phyloP scores from a whole-genome alignment of 768 basidiomycete genomes.

The Cystofilobasidium capitatum region DNA sequence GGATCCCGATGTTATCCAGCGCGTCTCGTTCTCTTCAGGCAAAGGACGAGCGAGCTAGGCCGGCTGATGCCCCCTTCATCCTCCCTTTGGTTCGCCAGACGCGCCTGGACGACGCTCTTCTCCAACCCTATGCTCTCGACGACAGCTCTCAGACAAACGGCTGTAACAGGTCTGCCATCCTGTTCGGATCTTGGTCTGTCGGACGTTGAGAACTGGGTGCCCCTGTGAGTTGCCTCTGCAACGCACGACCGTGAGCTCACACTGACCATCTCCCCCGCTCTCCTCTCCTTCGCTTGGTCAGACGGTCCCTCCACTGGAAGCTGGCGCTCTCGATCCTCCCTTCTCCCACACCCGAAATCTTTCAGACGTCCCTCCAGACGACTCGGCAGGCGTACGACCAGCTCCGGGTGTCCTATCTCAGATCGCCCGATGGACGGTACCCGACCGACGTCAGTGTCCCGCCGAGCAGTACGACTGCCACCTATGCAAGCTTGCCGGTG shows the following conservation, averaged over 20 bases:
- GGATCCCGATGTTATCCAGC: too few relatives aligned
- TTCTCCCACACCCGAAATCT: slow-evolving; percentile 37
- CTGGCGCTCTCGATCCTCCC: slow-evolving; percentile 28
- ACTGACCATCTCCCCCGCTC: background rate
- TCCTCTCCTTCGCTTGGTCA: background rate
- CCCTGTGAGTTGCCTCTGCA: slow-evolving; percentile 9
- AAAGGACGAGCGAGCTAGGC: too few relatives aligned
- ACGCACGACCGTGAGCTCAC: background rate
- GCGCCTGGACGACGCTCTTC: slow-evolving; percentile 16
- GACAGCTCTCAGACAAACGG: background rate
- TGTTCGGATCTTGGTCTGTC: background rate
- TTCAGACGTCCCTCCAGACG: slow-evolving; percentile 17
- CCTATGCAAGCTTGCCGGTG: background rate
- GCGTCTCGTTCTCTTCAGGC: too few relatives aligned
- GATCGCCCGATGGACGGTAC: slow-evolving; percentile 76
- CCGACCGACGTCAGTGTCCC: slow-evolving; percentile 45
- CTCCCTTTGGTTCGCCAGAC: slow-evolving; percentile 1
- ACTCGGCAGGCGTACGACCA: slow-evolving; percentile 40
- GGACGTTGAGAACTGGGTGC: slow-evolving; percentile 15
- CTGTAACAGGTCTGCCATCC: slow-evolving; percentile 1
- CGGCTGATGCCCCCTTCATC: background rate
- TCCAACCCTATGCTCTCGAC: slow-evolving; percentile 21
- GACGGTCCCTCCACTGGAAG: slow-evolving; percentile 26
- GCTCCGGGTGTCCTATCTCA: slow-evolving; percentile 59
- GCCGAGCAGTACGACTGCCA: slow-evolving; percentile 29